Conservation (phyloP, 345 rosid species). For the Pistacia integerrima region DNA sequence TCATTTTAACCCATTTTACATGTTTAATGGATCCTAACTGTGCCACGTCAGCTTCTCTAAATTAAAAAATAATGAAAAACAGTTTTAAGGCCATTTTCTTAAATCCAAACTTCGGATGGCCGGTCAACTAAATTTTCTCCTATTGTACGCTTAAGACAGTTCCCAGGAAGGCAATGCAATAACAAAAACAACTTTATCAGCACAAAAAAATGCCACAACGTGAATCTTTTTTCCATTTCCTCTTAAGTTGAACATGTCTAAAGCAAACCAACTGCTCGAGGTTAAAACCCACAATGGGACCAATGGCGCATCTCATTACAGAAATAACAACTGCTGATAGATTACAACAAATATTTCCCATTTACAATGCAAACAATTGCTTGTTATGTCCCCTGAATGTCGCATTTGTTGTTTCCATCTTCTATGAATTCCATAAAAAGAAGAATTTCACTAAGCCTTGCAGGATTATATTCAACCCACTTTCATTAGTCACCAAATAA, state of each 20-base stretch:
- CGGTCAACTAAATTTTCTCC: no score
- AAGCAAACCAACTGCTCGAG: not conserved
- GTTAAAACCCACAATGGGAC: not conserved
- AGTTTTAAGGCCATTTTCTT: no score
- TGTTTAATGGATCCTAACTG: no score
- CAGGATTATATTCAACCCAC: not conserved
- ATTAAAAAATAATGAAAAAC: no score
- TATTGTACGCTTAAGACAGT: not conserved
- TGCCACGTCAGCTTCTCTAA: no score
- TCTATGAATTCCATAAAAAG: conserved; percentile 1
- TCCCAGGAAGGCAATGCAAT: not conserved
- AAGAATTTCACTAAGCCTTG: conserved; percentile 13
- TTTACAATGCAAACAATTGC: conserved; percentile 25
- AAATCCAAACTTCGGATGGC: no score
- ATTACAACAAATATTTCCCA: conserved; percentile 41
- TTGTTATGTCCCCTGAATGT: conserved; percentile 8
- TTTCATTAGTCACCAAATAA: conserved; percentile 79
- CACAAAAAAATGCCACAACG: not conserved
- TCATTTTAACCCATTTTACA: no score
- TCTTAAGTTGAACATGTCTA: not conserved
- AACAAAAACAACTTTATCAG: not conserved
- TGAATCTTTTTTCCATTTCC: conserved; percentile 7
- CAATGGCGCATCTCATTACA: conserved; percentile 13
- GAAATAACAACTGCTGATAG: conserved; percentile 14
- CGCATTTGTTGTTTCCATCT: conserved; percentile 8